Base-by-base conservation (phyloP, 805 yeast species). In the Grigorovia humatica region DNA sequence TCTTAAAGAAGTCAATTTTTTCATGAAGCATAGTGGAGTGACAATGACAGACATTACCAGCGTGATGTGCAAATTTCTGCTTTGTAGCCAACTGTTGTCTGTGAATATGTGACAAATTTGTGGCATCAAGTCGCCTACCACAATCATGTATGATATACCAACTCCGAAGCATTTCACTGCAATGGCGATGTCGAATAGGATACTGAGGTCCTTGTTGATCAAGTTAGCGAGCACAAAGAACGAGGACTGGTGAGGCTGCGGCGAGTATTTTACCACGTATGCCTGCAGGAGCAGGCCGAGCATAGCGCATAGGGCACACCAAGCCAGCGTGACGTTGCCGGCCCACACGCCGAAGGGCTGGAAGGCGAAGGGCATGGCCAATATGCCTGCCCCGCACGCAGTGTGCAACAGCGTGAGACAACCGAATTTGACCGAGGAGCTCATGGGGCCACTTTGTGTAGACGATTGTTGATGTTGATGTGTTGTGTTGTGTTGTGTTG, bases 1-100 rank as follows among this genome's bases (percentile, higher is more conserved):
- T 62, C 86, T 84, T 62, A 90, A 76, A 9, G 96, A 86, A 63
- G 87, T 95, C 54, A 90, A 74, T 59, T 80, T 81, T 60, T 82
- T 78, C 60, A 85, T 73, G 65, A 82, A 88, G 12, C 93, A 83
- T 48, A 91, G 71, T 0, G 79, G 79, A 9, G 68, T 60, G 5
- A 73, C 73, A 8, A 74, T 60, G 13, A 66, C 54, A 4, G 63
- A 52, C 82, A 83, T 77, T 27, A 83, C 75, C 0, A 76, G 55
- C 1, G 85, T 67, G 48, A 83, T 83, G 83, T 88, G 83, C 52
- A 83, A 74, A 23, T 75, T 71, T 52, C 88, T 71, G 50, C 72
- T 65, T 35, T 68, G 44, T 5, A 76, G 50, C 13, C 74, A 44
- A 0, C 70, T 58, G 43, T 66, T 63, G 4, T 75, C 59, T 1